Evolutionary conservation across 306 rosid genomes (phyloP), one percentile per base, ranked within the genome.

Genomic region (Dalbergia cultrata): DNA sequence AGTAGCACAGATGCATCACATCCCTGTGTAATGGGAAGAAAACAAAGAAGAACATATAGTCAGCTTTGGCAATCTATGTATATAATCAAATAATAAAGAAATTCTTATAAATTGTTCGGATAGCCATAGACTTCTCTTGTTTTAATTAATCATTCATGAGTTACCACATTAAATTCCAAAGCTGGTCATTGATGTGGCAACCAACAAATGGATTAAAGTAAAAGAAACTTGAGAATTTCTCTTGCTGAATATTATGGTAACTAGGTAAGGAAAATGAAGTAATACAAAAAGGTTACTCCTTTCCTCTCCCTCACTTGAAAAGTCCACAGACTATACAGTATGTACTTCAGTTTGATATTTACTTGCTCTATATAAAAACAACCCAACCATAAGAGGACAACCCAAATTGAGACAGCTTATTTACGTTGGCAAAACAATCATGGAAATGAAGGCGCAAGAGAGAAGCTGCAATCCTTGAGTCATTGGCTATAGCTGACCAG

Each of bases 371-470:
- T 13, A 2, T 5, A 16, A 13, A 65, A 26, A 16, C 14, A 41
- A 7, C 5, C 62, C 2, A 26, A 39, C 1, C 22, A 78, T 21
- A 78, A 49, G 49, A 39, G 14, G 54, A 64, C 49, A 18, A 34
- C 12, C 14, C 56, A 43, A 73, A 21, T 52, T 37, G 37, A 66
- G 70, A 19, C 13, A 65, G 41, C 1, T 47, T 31, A 56, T 37
- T 85, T 93, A 95, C 97, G 43, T 80, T 86, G 72, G 87, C 97
- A 41, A 95, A 90, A 80, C 98, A 95, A 73, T 95, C 98, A 60
- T 95, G 99, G 87, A 93, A 95, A 87, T 95, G 96, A 79, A 95
- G 97, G 75, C 99, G 92, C 85, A 95, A 74, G 76, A 95, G 97
- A 71, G 99, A 95, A 71, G 99, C 97, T 34, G 99, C 93, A 67